phyloP scores from a whole-genome alignment of 306 rosid species.

The Arachis stenosperma region DNA sequence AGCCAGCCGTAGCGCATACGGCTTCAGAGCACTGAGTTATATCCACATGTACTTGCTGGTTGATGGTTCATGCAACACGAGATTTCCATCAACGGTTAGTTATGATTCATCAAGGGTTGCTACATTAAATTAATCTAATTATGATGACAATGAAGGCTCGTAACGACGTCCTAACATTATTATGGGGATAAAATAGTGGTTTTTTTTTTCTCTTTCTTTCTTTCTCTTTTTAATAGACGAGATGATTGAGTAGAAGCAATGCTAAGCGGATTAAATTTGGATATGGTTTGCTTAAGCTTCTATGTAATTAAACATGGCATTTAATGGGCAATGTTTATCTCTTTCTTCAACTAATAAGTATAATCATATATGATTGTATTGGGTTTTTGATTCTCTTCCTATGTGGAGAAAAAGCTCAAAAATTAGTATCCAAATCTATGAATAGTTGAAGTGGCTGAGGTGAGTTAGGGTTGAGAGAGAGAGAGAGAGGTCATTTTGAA shows the following conservation, averaged over 20 bases:
- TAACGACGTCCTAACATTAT: not conserved
- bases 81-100: not conserved
- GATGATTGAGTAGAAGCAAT: slow-evolving; percentile 18
- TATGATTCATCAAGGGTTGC: not conserved
- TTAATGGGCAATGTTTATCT: not conserved
- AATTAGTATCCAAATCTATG: no score
- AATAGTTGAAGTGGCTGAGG: no score
- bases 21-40: not conserved
- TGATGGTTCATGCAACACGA: not conserved
- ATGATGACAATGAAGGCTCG: slow-evolving; percentile 1
- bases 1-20: not conserved
- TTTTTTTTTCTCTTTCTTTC: no score
- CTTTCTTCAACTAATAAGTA: not conserved
- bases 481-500: no score
- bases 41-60: not conserved
- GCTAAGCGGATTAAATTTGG: not conserved
- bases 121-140: not conserved
- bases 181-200: not conserved
- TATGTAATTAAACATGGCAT: not conserved
- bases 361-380: not conserved
- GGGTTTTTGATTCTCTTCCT: no score
- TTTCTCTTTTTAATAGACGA: not conserved
- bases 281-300: slow-evolving; percentile 1
- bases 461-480: no score
- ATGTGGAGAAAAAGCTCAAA: no score